Conservation (phyloP, 2,329 filamentous ascomycete genomes). For the Cladosporium phlei region DNA sequence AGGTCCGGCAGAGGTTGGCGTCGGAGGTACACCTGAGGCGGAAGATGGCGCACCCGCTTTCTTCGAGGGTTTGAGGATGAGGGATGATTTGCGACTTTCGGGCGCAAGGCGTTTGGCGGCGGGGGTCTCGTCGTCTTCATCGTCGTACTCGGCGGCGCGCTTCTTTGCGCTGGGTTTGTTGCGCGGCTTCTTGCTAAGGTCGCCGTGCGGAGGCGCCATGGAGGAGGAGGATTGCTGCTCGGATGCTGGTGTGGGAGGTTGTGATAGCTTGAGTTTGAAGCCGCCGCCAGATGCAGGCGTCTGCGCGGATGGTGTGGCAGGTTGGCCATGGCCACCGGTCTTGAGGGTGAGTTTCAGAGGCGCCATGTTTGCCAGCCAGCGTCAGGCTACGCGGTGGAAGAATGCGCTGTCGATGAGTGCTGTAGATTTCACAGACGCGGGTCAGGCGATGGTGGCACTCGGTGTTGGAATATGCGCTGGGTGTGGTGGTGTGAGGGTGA, state of each 20-base stretch:
- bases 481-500: too few species aligned
- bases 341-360: constrained; percentile 22
- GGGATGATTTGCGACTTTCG: constrained; percentile 25
- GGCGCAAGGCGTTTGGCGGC: constrained; percentile 29
- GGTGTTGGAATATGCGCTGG: neutral
- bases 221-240: constrained; percentile 29
- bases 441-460: neutral
- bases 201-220: constrained; percentile 23
- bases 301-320: constrained; percentile 24
- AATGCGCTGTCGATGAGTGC: neutral
- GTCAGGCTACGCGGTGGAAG: constrained; percentile 7
- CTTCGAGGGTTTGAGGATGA: constrained; percentile 34
- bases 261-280: constrained; percentile 30
- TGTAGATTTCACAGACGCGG: neutral
- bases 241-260: constrained; percentile 24
- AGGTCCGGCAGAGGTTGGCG: constrained; percentile 9
- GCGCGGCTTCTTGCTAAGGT: constrained; percentile 33
- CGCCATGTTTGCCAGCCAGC: constrained; percentile 1
- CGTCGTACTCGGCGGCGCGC: constrained; percentile 31
- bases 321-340: constrained; percentile 14
- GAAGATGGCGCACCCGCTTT: constrained; percentile 12
- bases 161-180: constrained; percentile 35
- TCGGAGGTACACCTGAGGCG: constrained; percentile 1
- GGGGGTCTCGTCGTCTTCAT: constrained; percentile 29
- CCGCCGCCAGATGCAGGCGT: constrained; percentile 17